Evolutionary conservation across 176 grass and related monocot species (phyloP).

Genomic region (Lolium multiflorum): DNA sequence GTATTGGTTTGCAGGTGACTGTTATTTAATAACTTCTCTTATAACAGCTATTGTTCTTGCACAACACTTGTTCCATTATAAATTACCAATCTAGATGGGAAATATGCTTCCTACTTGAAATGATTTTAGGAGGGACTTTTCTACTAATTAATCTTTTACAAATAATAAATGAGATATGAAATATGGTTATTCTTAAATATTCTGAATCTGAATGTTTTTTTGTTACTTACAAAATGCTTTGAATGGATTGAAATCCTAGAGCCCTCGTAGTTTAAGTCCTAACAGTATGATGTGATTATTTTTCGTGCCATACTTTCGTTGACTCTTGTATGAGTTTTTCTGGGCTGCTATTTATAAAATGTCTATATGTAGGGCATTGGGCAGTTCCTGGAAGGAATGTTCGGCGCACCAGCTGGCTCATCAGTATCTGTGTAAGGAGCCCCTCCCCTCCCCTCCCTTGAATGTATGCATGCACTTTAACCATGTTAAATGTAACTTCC

Average conservation of each 20-base stretch:
- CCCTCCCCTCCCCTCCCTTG: background rate
- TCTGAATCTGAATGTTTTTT: slow-evolving; percentile 25
- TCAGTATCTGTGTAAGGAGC: slow-evolving; percentile 84
- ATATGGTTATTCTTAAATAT: slow-evolving; percentile 28
- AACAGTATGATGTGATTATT: slow-evolving; percentile 3
- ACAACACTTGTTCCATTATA: background rate
- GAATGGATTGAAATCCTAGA: background rate
- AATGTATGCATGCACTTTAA: slow-evolving; percentile 10
- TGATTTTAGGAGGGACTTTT: slow-evolving; percentile 7
- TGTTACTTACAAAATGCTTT: slow-evolving; percentile 31
- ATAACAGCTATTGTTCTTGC: background rate
- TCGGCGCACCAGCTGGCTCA: slow-evolving; percentile 80
- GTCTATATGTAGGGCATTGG: slow-evolving; percentile 75
- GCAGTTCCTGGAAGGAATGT: slow-evolving; percentile 86
- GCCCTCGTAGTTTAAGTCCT: slow-evolving; percentile 7
- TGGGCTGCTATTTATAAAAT: slow-evolving; percentile 5
- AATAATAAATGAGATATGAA: slow-evolving; percentile 23
- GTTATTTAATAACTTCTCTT: slow-evolving; percentile 31
- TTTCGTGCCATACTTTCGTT: slow-evolving; percentile 5
- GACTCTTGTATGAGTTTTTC: background rate
- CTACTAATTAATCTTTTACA: slow-evolving; percentile 5
- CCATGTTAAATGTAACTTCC: background rate
- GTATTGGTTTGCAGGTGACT: slow-evolving; percentile 88
- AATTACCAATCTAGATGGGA: background rate
- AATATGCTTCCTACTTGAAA: background rate